phyloP scores from a whole-genome alignment of 768 basidiomycete genomes.

The Cantharellus anzutake region DNA sequence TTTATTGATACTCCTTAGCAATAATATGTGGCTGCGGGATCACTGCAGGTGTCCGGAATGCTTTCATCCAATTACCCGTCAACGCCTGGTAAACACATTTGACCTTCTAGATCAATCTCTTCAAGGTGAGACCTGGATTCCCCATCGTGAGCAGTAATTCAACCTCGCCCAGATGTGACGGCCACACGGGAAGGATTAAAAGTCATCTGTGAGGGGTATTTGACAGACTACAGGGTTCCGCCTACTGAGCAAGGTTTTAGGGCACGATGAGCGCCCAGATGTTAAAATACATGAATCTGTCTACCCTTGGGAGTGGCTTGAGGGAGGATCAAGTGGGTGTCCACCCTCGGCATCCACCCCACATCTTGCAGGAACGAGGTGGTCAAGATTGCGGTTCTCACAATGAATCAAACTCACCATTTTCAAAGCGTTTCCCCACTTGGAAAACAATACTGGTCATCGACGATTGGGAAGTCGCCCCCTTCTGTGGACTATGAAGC shows the following conservation, averaged over 20 bases:
- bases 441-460: constrained; percentile 67
- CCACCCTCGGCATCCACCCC: neutral
- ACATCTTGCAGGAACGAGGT: neutral
- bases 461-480: constrained; percentile 50
- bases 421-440: neutral
- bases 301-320: constrained; percentile 84
- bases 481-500: constrained; percentile 58
- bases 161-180: neutral
- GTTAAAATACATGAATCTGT: constrained; percentile 45
- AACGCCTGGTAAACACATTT: constrained; percentile 68
- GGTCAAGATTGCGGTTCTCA: neutral
- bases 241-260: neutral
- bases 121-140: neutral
- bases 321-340: constrained; percentile 18
- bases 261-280: neutral
- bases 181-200: constrained; percentile 34
- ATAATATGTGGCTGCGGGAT: constrained; percentile 81
- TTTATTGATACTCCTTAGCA: constrained; percentile 26
- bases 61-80: constrained; percentile 77
- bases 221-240: too few relatives aligned
- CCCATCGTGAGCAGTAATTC: neutral
- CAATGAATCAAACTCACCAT: neutral
- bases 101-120: neutral
- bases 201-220: constrained; percentile 42
- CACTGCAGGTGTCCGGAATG: constrained; percentile 80